Evolutionary conservation across 2,329 filamentous ascomycete genomes (phyloP), one percentile per base, ranked within the genome.

Genomic region (Xylariaceae sp.): DNA sequence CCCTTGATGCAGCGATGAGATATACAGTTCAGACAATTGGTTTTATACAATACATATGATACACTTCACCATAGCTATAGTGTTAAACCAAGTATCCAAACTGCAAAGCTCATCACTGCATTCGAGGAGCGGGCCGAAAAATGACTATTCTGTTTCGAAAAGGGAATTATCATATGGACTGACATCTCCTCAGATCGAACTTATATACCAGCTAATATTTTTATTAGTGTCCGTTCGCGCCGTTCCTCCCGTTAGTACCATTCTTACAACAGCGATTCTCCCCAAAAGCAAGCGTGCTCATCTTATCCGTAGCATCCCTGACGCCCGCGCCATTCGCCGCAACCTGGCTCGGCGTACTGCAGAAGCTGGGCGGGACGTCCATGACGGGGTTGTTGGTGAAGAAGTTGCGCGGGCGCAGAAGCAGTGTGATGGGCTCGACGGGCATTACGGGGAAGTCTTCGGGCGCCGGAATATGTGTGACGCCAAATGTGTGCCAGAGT

Each of bases 401-500:
- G 76, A 94, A 94, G 70, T 94, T 85, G 34, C 88, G 72, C 3
- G 89, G 89, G 23, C 88, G 73, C 33, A 94, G 72, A 27, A 94
- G 74, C 55, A 95, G 71, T 1, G 82, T 88, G 77, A 95, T 91
- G 1, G 88, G 86, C 72, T 91, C 86, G 0, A 80, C 86, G 0
- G 89, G 89, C 90, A 95, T 95, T 56, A 95, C 76, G 22, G 91
- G 91, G 72, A 88, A 95, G 66, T 95, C 91, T 63, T 96, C 91
- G 0, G 90, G 89, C 0, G 86, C 73, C 0, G 91, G 90, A 72
- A 95, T 92, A 64, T 95, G 91, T 1, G 86, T 92, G 27, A 95
- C 75, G 27, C 91, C 91, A 60, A 95, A 96, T 0, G 89, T 95
- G 69, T 95, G 90, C 90, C 90, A 96, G 14, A 95, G 77, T 1